Percentiles rank a stretch among this genome's conserved stretches.
phyloP scores from a whole-genome alignment of 192 early-diverging fungal genomes.

The Piromyces finnis region DNA sequence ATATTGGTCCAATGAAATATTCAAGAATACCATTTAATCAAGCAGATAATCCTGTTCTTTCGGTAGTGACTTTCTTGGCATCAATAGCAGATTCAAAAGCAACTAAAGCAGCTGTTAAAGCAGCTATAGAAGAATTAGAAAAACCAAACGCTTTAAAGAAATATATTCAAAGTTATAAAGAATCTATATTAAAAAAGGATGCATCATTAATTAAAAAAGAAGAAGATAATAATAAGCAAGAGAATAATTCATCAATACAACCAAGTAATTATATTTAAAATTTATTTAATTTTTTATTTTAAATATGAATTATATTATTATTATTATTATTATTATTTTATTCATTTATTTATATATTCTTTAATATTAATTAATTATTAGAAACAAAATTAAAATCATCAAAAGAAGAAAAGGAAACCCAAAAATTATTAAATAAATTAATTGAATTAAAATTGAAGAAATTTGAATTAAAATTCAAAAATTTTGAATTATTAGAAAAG shows the following conservation, averaged over 20 bases:
- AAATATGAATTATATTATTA: too few species aligned
- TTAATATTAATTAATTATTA: too few species aligned
- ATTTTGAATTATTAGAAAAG: too few species aligned
- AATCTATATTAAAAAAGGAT: background rate
- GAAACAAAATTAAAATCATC: too few species aligned
- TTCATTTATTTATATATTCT: too few species aligned
- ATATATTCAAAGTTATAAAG: background rate
- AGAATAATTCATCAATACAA: background rate
- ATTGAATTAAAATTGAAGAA: too few species aligned
- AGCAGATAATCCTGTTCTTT: slow-evolving; percentile 81
- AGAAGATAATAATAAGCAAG: background rate
- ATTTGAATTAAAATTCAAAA: too few species aligned
- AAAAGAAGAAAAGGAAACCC: too few species aligned
- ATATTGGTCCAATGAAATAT: slow-evolving; percentile 46
- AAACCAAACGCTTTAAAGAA: background rate
- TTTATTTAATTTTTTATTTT: too few species aligned
- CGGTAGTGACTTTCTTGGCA: slow-evolving; percentile 71
- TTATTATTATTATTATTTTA: too few species aligned
- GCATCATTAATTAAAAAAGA: background rate
- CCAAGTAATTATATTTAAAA: background rate
- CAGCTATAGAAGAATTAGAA: slow-evolving; percentile 55
- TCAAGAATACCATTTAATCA: slow-evolving; percentile 55
- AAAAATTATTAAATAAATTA: too few species aligned
- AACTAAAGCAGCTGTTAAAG: slow-evolving; percentile 68
- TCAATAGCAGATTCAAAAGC: slow-evolving; percentile 74